Conservation (phyloP, 306 rosid genomes). For the Lathyrus sativus region DNA sequence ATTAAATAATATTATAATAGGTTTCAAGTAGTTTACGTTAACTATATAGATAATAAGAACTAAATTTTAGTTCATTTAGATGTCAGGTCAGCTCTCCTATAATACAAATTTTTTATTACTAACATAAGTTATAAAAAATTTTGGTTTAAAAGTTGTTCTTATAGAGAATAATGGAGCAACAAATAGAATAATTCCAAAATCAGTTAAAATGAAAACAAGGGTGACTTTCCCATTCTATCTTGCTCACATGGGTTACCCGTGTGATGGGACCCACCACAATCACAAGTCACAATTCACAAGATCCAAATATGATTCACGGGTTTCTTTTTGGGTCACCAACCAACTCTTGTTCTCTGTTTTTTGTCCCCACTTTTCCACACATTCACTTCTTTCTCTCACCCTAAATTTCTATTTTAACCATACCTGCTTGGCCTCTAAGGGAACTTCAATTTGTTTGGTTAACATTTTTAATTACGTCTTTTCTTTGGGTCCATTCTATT, state of each 20-base stretch:
- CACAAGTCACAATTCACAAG: not conserved
- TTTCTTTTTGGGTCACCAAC: slow-evolving; percentile 14
- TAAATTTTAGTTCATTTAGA: too few species aligned
- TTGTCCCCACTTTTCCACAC: slow-evolving; percentile 33
- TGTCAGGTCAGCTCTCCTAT: too few species aligned
- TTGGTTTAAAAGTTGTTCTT: too few species aligned
- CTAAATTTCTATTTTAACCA: not conserved
- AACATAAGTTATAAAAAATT: too few species aligned
- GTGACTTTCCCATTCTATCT: not conserved
- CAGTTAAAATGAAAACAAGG: slow-evolving; percentile 1
- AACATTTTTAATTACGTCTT: too few species aligned
- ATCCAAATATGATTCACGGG: slow-evolving; percentile 40
- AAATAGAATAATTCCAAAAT: not conserved
- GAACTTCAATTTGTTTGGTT: too few species aligned
- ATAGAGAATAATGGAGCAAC: not conserved
- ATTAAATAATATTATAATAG: too few species aligned
- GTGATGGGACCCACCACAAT: slow-evolving; percentile 5
- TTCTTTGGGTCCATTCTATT: too few species aligned
- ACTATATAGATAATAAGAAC: too few species aligned
- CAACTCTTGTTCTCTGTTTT: not conserved
- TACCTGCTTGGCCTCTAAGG: not conserved
- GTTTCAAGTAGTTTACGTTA: too few species aligned
- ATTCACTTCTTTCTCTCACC: not conserved
- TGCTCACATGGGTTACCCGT: not conserved
- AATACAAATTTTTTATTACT: too few species aligned